Conservation (phyloP, 352 stramenopile species). For the Phytophthora kernoviae region DNA sequence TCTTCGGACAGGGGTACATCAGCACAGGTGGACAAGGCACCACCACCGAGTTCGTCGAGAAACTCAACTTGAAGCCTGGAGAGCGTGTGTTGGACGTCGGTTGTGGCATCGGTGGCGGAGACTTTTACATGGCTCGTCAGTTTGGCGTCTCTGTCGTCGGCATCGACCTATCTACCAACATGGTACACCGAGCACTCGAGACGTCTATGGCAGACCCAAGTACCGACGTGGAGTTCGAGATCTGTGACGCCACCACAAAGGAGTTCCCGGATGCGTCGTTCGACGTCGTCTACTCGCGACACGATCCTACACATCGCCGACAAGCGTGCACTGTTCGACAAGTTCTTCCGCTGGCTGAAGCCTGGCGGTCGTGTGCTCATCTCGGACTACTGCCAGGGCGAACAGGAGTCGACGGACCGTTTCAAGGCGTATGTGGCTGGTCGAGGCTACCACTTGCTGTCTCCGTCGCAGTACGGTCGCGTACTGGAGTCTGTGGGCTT, state of each 20-base stretch:
- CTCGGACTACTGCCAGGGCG: conserved; percentile 74
- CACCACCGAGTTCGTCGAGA: conserved; percentile 74
- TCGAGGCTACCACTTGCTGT: conserved; percentile 73
- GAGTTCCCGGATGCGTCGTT: conserved; percentile 68
- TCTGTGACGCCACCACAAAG: conserved; percentile 65
- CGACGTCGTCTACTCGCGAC: conserved; percentile 74
- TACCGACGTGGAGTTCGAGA: conserved; percentile 72
- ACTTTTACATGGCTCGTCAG: conserved; percentile 91
- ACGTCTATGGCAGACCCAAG: conserved; percentile 52
- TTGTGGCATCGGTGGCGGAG: conserved; percentile 90
- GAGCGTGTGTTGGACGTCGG: conserved; percentile 89
- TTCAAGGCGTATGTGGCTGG: conserved; percentile 66
- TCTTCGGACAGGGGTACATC: conserved; percentile 78
- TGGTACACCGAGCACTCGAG: conserved; percentile 75
- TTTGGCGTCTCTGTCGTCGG: conserved; percentile 81
- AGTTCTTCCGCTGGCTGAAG: conserved; percentile 75
- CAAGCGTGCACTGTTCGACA: conserved; percentile 61
- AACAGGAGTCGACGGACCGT: conserved; percentile 49
- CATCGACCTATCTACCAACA: conserved; percentile 80
- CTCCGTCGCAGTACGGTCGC: conserved; percentile 59
- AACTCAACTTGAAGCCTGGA: conserved; percentile 59
- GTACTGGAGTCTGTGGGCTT: conserved; percentile 62
- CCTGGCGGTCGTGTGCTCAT: conserved; percentile 66
- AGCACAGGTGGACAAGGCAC: conserved; percentile 67
- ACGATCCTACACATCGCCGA: conserved; percentile 79